phyloP scores from a whole-genome alignment of 352 stramenopile genomes.

The Phytophthora melonis region DNA sequence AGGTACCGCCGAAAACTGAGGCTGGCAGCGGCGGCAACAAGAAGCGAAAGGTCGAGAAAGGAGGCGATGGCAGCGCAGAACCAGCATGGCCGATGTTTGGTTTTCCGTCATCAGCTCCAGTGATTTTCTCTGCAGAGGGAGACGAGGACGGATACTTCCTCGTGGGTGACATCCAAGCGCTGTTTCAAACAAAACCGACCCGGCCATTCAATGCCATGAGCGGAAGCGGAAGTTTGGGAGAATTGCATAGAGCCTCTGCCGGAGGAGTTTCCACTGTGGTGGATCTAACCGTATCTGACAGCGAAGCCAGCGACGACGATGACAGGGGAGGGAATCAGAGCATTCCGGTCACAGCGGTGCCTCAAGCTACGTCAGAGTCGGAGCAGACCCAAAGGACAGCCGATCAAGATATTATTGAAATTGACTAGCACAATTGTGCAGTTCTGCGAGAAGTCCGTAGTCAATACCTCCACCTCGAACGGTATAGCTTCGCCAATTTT shows the following conservation, averaged over 20 bases:
- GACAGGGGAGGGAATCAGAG: background rate
- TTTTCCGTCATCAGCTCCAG: constrained; percentile 20
- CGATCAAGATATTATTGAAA: constrained; percentile 50
- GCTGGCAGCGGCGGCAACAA: constrained; percentile 15
- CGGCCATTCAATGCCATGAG: background rate
- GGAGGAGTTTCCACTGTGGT: constrained; percentile 21
- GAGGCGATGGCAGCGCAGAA: background rate
- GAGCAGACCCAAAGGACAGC: constrained; percentile 7
- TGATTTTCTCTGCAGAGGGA: constrained; percentile 43
- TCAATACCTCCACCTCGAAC: too few species aligned
- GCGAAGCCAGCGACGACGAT: constrained; percentile 32
- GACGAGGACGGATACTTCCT: constrained; percentile 58
- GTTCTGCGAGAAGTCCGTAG: background rate
- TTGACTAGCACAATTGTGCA: constrained; percentile 32
- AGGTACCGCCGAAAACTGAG: constrained; percentile 23
- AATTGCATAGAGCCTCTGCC: background rate
- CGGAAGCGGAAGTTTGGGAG: background rate
- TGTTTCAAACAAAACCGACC: constrained; percentile 35
- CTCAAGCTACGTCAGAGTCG: constrained; percentile 8
- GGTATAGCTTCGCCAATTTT: too few species aligned
- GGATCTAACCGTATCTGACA: constrained; percentile 49
- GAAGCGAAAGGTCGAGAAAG: constrained; percentile 25
- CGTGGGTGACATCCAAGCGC: constrained; percentile 56
- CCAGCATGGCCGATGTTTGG: background rate
- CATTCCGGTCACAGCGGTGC: background rate